phyloP scores from a whole-genome alignment of 495 filamentous ascomycete species.

The Neurospora sp. region DNA sequence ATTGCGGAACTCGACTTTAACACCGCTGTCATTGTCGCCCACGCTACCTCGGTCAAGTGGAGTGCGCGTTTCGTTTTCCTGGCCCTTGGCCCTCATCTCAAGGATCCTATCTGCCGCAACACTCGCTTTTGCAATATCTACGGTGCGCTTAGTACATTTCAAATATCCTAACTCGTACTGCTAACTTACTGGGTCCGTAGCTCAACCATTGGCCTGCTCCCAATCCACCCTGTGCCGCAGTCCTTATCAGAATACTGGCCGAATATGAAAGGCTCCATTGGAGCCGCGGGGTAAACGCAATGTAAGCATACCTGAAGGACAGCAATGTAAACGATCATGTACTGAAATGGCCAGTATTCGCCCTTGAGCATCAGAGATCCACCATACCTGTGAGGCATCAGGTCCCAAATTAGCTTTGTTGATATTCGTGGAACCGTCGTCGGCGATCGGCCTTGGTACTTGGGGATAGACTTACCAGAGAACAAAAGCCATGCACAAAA shows the following conservation, averaged over 20 bases:
- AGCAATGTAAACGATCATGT: conserved; percentile 40
- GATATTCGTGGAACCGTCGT: background rate
- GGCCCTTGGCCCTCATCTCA: conserved; percentile 27
- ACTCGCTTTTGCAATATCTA: conserved; percentile 48
- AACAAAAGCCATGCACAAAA: conserved; percentile 48
- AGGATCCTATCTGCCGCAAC: conserved; percentile 48
- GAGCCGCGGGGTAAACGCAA: background rate
- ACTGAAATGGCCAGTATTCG: conserved; percentile 37
- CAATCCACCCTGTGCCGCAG: conserved; percentile 23
- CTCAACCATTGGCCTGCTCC: conserved; percentile 38
- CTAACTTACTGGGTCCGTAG: conserved; percentile 37
- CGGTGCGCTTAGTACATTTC: background rate
- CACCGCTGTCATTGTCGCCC: conserved; percentile 36
- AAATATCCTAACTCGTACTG: background rate
- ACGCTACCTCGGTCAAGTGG: conserved; percentile 20
- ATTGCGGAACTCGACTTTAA: conserved; percentile 44
- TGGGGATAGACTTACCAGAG: conserved; percentile 39
- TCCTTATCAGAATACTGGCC: background rate
- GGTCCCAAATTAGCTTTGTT: background rate
- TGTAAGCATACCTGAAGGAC: conserved; percentile 30
- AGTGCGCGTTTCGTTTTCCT: conserved; percentile 15
- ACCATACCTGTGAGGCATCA: conserved; percentile 25
- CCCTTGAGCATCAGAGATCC: conserved; percentile 30
- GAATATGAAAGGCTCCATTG: background rate
- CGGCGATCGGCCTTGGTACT: background rate